A percentile compares a stretch with the other conserved stretches of the same genome.
These are phyloP conservation scores for Petasospora fabianii DNA, from an alignment of 1,139 yeast species.

Conservation along the genomic window DNA sequence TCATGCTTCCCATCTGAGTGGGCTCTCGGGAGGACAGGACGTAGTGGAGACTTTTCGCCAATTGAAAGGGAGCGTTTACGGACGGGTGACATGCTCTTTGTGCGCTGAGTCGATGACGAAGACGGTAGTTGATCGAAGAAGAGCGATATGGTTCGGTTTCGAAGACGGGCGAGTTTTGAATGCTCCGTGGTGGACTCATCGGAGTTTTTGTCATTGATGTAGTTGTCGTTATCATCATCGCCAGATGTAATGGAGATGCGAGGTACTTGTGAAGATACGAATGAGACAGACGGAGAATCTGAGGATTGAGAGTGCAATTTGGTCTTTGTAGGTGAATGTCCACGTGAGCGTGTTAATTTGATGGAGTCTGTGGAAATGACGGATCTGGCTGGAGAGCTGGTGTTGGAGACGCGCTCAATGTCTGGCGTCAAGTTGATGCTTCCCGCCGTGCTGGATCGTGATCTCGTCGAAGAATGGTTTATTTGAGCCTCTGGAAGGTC, in stretches of 20 bases:
- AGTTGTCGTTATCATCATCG: background rate
- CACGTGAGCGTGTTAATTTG: background rate
- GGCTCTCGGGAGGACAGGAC: conserved; percentile 10
- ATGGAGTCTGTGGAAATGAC: conserved; percentile 8
- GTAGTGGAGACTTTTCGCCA: conserved; percentile 1
- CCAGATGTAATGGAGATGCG: conserved; percentile 4
- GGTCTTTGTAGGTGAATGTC: conserved; percentile 3
- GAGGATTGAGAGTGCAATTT: background rate
- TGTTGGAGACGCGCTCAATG: conserved; percentile 16
- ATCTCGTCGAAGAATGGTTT: conserved; percentile 2
- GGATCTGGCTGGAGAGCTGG: conserved; percentile 20
- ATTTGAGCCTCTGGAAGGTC: background rate
- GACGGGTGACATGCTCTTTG: conserved; percentile 1
- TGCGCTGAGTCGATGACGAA: background rate
- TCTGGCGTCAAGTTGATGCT: conserved; percentile 10
- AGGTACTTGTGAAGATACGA: background rate
- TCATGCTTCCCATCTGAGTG: conserved; percentile 16
- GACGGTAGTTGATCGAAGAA: conserved; percentile 16
- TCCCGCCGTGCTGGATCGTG: conserved; percentile 3
- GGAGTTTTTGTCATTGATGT: background rate
- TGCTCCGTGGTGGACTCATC: conserved; percentile 4
- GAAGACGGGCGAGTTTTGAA: conserved; percentile 16
- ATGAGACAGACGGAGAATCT: background rate
- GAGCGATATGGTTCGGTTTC: conserved; percentile 18
- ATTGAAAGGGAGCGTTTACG: conserved; percentile 3